Percentiles rank a stretch among this genome's conserved stretches.
phyloP scores from a whole-genome alignment of 73 alveolate species.

The Strombidium stylifer region DNA sequence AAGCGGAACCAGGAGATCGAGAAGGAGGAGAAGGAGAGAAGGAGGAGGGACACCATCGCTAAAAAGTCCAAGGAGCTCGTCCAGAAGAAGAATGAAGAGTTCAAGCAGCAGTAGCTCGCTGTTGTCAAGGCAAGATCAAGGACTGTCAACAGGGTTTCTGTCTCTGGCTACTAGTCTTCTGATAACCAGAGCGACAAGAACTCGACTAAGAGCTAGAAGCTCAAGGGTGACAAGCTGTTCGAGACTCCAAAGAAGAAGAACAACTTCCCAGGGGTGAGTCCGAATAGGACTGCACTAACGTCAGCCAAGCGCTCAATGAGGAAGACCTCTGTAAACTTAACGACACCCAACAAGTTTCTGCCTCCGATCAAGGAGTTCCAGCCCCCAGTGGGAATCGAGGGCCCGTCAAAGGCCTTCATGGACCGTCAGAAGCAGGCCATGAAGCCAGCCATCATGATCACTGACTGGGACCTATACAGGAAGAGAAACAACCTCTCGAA shows the following conservation, averaged over 20 bases:
- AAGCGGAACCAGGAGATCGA: slow-evolving; percentile 1
- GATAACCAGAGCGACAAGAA: too few species aligned
- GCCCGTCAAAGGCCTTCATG: slow-evolving; percentile 40
- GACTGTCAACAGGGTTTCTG: too few species aligned
- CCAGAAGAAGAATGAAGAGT: slow-evolving; percentile 4
- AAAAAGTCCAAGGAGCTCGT: slow-evolving; percentile 4
- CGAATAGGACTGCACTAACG: neutral
- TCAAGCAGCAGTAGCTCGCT: too few species aligned
- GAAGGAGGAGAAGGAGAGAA: slow-evolving; percentile 16
- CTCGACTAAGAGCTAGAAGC: too few species aligned
- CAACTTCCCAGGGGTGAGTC: neutral
- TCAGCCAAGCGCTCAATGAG: neutral
- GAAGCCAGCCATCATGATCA: slow-evolving; percentile 36
- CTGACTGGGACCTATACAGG: slow-evolving; percentile 48
- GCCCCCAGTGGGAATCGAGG: slow-evolving; percentile 12
- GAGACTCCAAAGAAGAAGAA: too few species aligned
- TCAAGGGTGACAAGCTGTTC: too few species aligned
- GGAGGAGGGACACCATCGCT: neutral
- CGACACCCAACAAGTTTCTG: too few species aligned
- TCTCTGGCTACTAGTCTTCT: too few species aligned
- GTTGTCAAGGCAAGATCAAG: too few species aligned
- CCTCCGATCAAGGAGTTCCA: too few species aligned
- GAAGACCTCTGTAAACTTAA: too few species aligned
- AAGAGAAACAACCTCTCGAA: slow-evolving; percentile 57
- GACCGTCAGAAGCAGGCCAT: slow-evolving; percentile 30